Evolutionary conservation across 345 rosid species (phyloP).

Genomic region (Arabidopsis arenosa): DNA sequence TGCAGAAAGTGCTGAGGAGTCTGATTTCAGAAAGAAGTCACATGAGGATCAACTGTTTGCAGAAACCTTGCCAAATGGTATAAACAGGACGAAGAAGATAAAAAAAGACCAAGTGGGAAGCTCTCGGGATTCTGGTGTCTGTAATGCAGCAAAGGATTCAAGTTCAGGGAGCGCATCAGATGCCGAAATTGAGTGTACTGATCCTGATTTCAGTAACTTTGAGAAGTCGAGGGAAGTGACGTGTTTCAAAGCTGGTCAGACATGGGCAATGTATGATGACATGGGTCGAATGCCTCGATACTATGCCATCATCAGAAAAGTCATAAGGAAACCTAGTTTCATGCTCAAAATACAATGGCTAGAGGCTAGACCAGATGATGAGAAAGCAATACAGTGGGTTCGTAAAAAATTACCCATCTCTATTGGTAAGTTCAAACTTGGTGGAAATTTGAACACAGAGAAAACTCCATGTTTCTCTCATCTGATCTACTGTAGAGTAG

Average conservation of each 20-base stretch:
- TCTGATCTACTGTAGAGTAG: slow-evolving; percentile 49
- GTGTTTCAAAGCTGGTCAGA: slow-evolving; percentile 66
- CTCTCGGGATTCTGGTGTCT: slow-evolving; percentile 10
- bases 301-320: slow-evolving; percentile 73
- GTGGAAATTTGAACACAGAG: slow-evolving; percentile 40
- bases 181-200: slow-evolving; percentile 49
- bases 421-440: slow-evolving; percentile 68
- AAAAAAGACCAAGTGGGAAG: too few relatives aligned
- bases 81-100: slow-evolving; percentile 33
- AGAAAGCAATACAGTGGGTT: slow-evolving; percentile 58
- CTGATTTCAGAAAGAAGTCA: slow-evolving; percentile 17
- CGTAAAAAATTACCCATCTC: slow-evolving; percentile 58
- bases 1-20: slow-evolving; percentile 23
- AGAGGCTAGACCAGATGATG: slow-evolving; percentile 68
- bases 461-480: slow-evolving; percentile 72
- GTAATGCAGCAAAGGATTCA: slow-evolving; percentile 39
- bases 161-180: slow-evolving; percentile 37
- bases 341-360: slow-evolving; percentile 71
- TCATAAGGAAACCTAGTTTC: slow-evolving; percentile 49
- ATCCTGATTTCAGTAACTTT: slow-evolving; percentile 78
- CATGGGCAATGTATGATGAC: slow-evolving; percentile 76
- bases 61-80: slow-evolving; percentile 27
- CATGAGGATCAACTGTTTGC: neutral
- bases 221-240: slow-evolving; percentile 53
- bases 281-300: slow-evolving; percentile 78